These are phyloP conservation scores for Phaeosphaeria sp. DNA, from an alignment of 2,329 filamentous ascomycete genomes.

Conservation along the genomic window DNA sequence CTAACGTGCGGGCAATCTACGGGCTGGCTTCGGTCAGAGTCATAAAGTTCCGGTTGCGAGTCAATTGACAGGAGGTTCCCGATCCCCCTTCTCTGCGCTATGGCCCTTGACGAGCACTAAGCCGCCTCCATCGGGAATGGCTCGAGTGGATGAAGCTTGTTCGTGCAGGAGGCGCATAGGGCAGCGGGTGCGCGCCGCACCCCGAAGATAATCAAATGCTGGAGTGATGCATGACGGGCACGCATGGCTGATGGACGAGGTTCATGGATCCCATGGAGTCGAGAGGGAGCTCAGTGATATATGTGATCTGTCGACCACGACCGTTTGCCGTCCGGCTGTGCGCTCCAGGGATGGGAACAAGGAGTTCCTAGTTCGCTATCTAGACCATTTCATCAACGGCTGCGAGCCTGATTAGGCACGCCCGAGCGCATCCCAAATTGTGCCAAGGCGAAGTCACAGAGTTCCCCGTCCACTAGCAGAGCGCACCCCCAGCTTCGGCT, in stretches of 20 bases:
- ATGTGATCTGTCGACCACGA: not conserved
- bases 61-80: slow-evolving; percentile 6
- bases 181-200: not conserved
- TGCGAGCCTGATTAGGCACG: slow-evolving; percentile 16
- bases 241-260: not conserved
- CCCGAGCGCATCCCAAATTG: slow-evolving; percentile 17
- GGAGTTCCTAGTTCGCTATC: not conserved
- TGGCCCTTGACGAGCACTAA: slow-evolving; percentile 16
- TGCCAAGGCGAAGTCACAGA: slow-evolving; percentile 36
- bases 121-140: slow-evolving; percentile 20
- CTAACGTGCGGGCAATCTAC: not conserved
- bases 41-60: slow-evolving; percentile 5
- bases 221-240: not conserved
- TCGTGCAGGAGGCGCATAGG: slow-evolving; percentile 6
- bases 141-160: slow-evolving; percentile 24
- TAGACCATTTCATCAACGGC: slow-evolving; percentile 1
- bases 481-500: slow-evolving; percentile 19
- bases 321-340: not conserved
- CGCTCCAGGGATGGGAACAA: not conserved
- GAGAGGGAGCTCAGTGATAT: no score
- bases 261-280: not conserved
- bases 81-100: slow-evolving; percentile 5
- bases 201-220: slow-evolving; percentile 3
- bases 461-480: slow-evolving; percentile 18
- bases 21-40: not conserved